A percentile compares a stretch with the other conserved stretches of the same genome.
These are phyloP conservation scores for Yamadazyma buinensis DNA, from an alignment of 1,139 yeast species.

Conservation along the genomic window DNA sequence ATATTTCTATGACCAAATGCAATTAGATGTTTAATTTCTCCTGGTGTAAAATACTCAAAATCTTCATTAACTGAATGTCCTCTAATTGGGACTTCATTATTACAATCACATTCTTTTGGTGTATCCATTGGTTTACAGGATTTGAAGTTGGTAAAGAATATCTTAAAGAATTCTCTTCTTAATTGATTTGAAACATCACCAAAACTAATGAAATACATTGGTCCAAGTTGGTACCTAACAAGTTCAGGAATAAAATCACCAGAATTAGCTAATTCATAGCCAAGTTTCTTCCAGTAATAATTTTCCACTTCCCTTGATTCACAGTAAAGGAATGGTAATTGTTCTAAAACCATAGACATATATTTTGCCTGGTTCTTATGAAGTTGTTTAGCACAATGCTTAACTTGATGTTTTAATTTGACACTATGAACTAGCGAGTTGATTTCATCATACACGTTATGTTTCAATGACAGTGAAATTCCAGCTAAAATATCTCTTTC, in stretches of 20 bases:
- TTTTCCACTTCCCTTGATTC: slow-evolving; percentile 13
- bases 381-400: not conserved
- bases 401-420: slow-evolving; percentile 1
- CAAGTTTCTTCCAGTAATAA: slow-evolving; percentile 14
- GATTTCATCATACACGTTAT: not conserved
- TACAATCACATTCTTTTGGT: not conserved
- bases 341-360: slow-evolving; percentile 9
- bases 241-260: slow-evolving; percentile 15
- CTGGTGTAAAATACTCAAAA: slow-evolving; percentile 10
- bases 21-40: slow-evolving; percentile 11
- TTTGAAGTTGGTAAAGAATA: slow-evolving; percentile 5
- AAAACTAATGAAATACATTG: slow-evolving; percentile 13
- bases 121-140: not conserved
- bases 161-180: slow-evolving; percentile 13
- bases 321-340: slow-evolving; percentile 14
- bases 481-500: not conserved
- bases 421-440: slow-evolving; percentile 1
- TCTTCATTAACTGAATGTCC: slow-evolving; percentile 3
- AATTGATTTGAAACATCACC: slow-evolving; percentile 15
- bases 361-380: slow-evolving; percentile 6
- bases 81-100: slow-evolving; percentile 1
- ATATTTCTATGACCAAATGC: slow-evolving; percentile 9
- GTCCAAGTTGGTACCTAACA: slow-evolving; percentile 14
- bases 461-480: not conserved
- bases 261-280: slow-evolving; percentile 13